Base-by-base conservation (phyloP, 805 yeast genomes). In the Komagataella populi region DNA sequence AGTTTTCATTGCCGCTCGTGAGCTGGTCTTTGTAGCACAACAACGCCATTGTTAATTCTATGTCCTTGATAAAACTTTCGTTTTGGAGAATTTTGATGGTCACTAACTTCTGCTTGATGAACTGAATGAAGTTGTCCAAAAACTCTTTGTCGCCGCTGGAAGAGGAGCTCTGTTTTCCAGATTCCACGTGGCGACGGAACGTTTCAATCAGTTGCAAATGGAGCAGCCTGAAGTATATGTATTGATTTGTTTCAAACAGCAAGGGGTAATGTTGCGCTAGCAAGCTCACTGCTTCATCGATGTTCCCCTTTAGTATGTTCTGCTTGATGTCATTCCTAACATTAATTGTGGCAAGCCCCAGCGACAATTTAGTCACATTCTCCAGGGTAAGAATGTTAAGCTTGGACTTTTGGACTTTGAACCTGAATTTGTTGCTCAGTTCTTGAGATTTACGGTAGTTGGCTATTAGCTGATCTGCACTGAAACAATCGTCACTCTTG, bases 1-100 rank as follows among this genome's bases (percentile, higher is more conserved):
- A 60, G 48, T 68, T 74, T 24, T 66, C 69, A 53, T 68, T 66
- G 39, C 54, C 23, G 52, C 48, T 49, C 12, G 50, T 16, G 46
- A 63, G 53, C 46, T 60, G 60, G 20, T 59, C 60, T 44, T 74
- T 73, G 59, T 75, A 77, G 57, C 81, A 78, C 44, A 89, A 67
- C 54, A 89, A 70, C 20, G 95, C 87, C 93, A 89, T 86, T 2
- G 95, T 81, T 47, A 82, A 70, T 61, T 90, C 96, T 54, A 89
- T 67, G 56, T 87, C 91, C 51, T 77, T 76, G 65, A 88, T 72
- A 54, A 84, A 78, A 52, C 70, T 70, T 55, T 69, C 69, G 48
- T 81, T 81, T 46, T 62, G 64, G 44, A 64, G 53, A 7, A 66
- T 61, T 46, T 59, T 60, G 4, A 59, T 50, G 17, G 61, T 62